Base-by-base conservation (phyloP, 805 yeast species). In the Sugiyamaella americana region DNA sequence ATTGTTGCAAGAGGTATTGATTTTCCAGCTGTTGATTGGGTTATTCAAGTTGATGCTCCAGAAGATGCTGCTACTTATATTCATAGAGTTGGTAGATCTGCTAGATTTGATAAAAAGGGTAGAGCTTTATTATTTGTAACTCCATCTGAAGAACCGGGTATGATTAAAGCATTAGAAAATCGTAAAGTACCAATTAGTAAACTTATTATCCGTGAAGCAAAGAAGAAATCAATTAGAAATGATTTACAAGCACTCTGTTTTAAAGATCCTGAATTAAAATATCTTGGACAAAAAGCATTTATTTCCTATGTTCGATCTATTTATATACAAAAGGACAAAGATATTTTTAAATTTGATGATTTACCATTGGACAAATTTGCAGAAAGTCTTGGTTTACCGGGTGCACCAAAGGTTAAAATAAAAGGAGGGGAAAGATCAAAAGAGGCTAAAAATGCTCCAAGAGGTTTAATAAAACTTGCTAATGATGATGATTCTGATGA, bases 21-120 rank as follows among this genome's bases (percentile, higher is more conserved):
- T 63, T 87, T 88, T 65, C 96, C 96, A 0, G 85, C 89, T 4
- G 85, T 87, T 42, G 94, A 88, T 60, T 87, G 96, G 96, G 95
- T 87, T n/a, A 71, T 87, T 5, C 96, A 87, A 63, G 74, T 87
- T 1, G 96, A 87, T 61, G 85, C 94, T 57, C 96, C 96, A 0
- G 96, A 87, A 61, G 95, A 86, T 63, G 75, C 79, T 1, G 87
- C 88, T 24, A 88, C 96, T 0, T 87, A 88, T 64, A 85, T 87
- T 44, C 96, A 87, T 58, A 72, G 96, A 59, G 96, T 85, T 6
- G 96, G 96, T 1, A 77, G 96, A 62, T 79, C 84, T 46, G 96
- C 96, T 1, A 73, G 96, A 50, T 86, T 84, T 56, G 96, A 95
- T 26, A 79, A 87, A 57, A 72, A 71, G 36, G 97, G 97, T 6